Base-by-base conservation (phyloP, 768 basidiomycete genomes). In the Boletus edulis region DNA sequence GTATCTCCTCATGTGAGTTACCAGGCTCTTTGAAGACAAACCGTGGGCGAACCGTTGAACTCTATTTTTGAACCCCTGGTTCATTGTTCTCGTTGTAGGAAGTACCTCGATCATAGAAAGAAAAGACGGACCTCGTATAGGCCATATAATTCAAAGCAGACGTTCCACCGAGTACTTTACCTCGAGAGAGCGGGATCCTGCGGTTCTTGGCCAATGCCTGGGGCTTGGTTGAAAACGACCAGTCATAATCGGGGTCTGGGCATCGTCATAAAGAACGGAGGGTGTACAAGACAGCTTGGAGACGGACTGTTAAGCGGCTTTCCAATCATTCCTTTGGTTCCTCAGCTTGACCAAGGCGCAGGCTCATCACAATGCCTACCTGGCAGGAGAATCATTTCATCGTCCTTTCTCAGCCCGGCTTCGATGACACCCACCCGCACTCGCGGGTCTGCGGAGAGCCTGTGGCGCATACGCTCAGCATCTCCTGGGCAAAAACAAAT, bases 211-310 rank as follows among this genome's bases (percentile, higher is more conserved):
- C 47, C 35, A 49, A 20, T 3, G 29, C 17, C n/a, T 54, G 63
- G 11, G 51, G 60, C 35, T 46, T 55, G 20, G 53, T 58, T 35
- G 54, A 47, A 24, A 65, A 48, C 20, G 22, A 51, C 54, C 62
- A 56, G 34, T 63, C 62, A 49, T 61, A 57, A 13, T 57, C 58
- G 4, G 54, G 54, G n/a, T 65, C 62, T 59, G 24, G 1, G 34
- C 18, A 18, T 24, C 35, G 20, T 61, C 44, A 46, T 39, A 22
- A 22, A n/a, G 24, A 55, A 20, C 2, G 49, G 49, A 12, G 34
- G 34, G 13, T 34, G 13, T 11, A 34, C 12, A 20, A 34, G 34
- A 34, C 12, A 34, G 32, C 11, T 12, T 4, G 13, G 13, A 14
- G 12, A 34, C 34, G 34, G 34, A 34, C 34, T 34, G 13, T 34